phyloP scores from a whole-genome alignment of 352 stramenopile genomes.

The Hyphochytrium catenoides region DNA sequence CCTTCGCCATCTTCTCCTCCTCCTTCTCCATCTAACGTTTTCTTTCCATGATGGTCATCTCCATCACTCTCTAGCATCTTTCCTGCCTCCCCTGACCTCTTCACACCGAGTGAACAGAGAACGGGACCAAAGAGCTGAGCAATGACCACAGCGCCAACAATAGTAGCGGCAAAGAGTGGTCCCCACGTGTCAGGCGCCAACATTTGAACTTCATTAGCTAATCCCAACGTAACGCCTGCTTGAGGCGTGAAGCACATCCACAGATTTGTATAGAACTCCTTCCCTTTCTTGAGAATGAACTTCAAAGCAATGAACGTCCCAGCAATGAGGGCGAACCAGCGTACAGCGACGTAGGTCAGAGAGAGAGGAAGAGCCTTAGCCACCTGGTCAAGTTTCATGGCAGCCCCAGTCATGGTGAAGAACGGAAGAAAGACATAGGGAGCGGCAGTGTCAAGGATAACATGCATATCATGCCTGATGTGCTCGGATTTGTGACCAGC shows the following conservation, averaged over 20 bases:
- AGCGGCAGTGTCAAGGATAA: constrained; percentile 31
- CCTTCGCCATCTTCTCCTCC: neutral
- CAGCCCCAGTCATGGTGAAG: constrained; percentile 42
- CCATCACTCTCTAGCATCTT: constrained; percentile 4
- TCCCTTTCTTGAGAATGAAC: constrained; percentile 27
- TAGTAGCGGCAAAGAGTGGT: constrained; percentile 26
- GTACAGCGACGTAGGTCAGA: constrained; percentile 25
- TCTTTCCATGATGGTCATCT: constrained; percentile 6
- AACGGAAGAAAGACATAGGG: constrained; percentile 44
- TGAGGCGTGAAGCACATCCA: constrained; percentile 44
- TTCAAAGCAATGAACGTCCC: constrained; percentile 31
- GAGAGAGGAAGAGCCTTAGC: constrained; percentile 27
- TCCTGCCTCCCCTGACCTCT: constrained; percentile 19
- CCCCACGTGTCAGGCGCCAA: constrained; percentile 25
- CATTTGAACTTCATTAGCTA: constrained; percentile 26
- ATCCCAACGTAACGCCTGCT: constrained; percentile 28
- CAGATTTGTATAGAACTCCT: constrained; percentile 35
- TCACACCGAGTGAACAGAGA: constrained; percentile 24
- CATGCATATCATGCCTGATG: constrained; percentile 49
- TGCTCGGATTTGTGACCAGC: constrained; percentile 24
- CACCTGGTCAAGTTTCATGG: constrained; percentile 35
- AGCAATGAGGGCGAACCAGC: no score
- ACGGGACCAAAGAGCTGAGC: constrained; percentile 42
- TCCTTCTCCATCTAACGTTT: constrained; percentile 4
- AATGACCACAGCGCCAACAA: constrained; percentile 31